Base-by-base conservation (phyloP, 257 asterid genomes). In the Mitragyna speciosa region DNA sequence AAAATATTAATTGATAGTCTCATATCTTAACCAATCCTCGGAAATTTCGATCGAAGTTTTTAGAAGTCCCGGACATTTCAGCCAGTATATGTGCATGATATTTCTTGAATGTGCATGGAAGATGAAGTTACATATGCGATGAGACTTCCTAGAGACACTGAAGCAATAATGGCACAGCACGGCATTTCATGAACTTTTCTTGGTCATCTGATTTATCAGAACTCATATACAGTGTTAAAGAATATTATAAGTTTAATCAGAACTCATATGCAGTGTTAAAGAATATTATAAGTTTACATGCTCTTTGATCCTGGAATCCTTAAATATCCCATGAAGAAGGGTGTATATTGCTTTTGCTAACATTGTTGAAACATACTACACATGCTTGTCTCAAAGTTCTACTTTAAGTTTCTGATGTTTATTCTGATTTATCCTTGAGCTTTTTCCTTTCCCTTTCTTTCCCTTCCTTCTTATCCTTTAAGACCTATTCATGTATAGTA, bases 81-180 rank as follows among this genome's bases (percentile, higher is more conserved):
- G 63, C 77, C 24, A 1, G 24, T 16, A 67, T 31, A 33, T n/a
- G n/a, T 17, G 6, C 12, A 16, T 3, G 64, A 65, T 61, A 45
- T n/a, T 73, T n/a, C 16, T 51, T 31, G 31, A 49, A 43, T 39
- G 41, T 59, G 70, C 43, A 75, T 58, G 78, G 14, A 52, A 74
- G 41, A 59, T 16, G n/a, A 56, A 30, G 19, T 22, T 15, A 22
- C 17, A 54, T 1, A n/a, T 22, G 36, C 36, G 24, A 15, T 22
- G 83, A 78, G 58, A 47, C 67, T 81, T 26, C 76, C 43, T n/a
- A 12, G 52, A 80, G 83, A 76, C 28, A 69, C 24, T 52, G 45
- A 61, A 12, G 82, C 76, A 73, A 73, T 69, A 79, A 82, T 78
- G 30, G 83, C 65, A 82, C 80, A 69, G 70, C 56, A 64, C 59